phyloP scores from a whole-genome alignment of 192 early-diverging fungal species.

The Coemansia sp. region DNA sequence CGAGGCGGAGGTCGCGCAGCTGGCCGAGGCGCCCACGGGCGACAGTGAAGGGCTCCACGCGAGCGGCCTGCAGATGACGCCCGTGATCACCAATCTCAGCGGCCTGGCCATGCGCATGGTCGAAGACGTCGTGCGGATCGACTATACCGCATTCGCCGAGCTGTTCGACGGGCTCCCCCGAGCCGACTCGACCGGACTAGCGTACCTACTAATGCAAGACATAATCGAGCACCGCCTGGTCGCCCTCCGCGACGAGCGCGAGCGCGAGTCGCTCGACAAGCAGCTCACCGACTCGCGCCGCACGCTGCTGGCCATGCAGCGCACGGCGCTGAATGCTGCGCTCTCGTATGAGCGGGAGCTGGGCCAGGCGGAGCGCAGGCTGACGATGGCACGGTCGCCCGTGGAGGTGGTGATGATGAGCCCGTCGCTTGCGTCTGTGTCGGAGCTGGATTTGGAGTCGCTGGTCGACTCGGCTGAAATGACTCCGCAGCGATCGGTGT shows the following conservation, averaged over 20 bases:
- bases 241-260: constrained; percentile 29
- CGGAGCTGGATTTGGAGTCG: neutral
- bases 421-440: neutral
- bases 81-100: constrained; percentile 43
- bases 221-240: constrained; percentile 43
- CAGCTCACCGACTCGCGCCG: constrained; percentile 44
- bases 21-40: constrained; percentile 9
- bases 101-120: constrained; percentile 54
- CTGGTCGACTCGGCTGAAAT: neutral
- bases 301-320: constrained; percentile 51
- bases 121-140: constrained; percentile 50
- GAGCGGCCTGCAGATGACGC: constrained; percentile 19
- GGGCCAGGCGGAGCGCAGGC: constrained; percentile 38
- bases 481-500: constrained; percentile 20
- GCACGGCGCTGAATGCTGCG: constrained; percentile 45
- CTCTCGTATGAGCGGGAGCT: constrained; percentile 50
- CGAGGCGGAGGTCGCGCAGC: constrained; percentile 46
- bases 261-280: constrained; percentile 27
- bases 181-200: constrained; percentile 30
- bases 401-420: neutral
- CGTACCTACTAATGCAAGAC: constrained; percentile 44
- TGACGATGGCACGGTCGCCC: constrained; percentile 15
- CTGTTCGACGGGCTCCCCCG: constrained; percentile 26
- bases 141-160: constrained; percentile 40
- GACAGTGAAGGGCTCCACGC: neutral